These are phyloP conservation scores for Pestalotiopsis sp. DNA, from an alignment of 2,329 filamentous ascomycete species.

Conservation along the genomic window DNA sequence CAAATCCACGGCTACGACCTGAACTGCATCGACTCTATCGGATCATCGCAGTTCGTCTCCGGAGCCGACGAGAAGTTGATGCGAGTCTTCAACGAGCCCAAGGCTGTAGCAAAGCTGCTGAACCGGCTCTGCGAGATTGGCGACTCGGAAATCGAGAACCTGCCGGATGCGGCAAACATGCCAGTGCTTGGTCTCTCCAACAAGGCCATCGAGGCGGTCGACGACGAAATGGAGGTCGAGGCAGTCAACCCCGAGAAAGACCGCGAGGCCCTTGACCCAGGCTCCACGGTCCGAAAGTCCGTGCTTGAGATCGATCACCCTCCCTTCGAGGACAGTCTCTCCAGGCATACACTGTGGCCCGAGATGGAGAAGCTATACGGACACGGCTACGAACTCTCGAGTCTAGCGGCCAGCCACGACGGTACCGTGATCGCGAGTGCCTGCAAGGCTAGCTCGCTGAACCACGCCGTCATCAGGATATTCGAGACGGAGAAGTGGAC, in stretches of 20 bases:
- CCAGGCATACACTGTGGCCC: constrained; percentile 91
- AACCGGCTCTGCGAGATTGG: constrained; percentile 66
- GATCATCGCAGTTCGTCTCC: constrained; percentile 78
- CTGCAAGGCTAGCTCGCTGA: constrained; percentile 88
- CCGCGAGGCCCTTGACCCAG: constrained; percentile 56
- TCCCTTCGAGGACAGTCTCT: constrained; percentile 86
- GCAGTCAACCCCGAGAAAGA: constrained; percentile 48
- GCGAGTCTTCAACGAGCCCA: constrained; percentile 90
- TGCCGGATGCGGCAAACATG: constrained; percentile 91
- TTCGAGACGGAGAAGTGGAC: constrained; percentile 89
- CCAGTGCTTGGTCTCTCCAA: constrained; percentile 95
- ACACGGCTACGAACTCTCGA: constrained; percentile 95
- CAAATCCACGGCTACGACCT: constrained; percentile 98
- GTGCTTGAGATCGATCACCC: constrained; percentile 71
- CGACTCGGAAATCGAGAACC: constrained; percentile 38
- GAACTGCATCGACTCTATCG: constrained; percentile 85
- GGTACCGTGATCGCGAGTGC: constrained; percentile 82
- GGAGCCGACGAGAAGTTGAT: constrained; percentile 98
- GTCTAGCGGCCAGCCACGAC: constrained; percentile 77
- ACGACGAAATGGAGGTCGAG: constrained; percentile 37
- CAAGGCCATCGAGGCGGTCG: constrained; percentile 74
- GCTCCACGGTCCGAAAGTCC: constrained; percentile 58
- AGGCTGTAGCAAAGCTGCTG: constrained; percentile 77
- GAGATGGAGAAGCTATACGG: constrained; percentile 97
- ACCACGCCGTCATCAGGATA: constrained; percentile 91